Evolutionary conservation across 2,329 filamentous ascomycete genomes (phyloP).

Genomic region (Monilinia fructicola): DNA sequence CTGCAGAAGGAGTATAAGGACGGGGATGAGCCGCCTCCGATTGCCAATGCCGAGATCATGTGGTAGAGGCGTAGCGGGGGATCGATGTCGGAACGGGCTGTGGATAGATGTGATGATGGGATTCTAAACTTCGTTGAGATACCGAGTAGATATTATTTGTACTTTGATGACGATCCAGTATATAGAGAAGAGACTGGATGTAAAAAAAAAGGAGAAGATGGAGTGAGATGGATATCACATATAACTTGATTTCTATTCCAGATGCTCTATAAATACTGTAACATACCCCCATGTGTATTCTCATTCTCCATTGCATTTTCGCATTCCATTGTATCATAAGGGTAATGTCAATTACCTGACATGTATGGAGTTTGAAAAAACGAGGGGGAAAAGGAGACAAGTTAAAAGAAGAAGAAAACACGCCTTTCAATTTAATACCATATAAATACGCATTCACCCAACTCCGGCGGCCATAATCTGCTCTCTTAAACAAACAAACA

Average conservation of each 20-base stretch:
- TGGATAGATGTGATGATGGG: background rate
- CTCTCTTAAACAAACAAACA: slow-evolving; percentile 36
- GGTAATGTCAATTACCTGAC: background rate
- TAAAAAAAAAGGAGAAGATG: background rate
- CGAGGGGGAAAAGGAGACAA: background rate
- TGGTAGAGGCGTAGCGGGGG: slow-evolving; percentile 43
- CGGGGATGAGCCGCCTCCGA: slow-evolving; percentile 43
- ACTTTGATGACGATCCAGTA: background rate
- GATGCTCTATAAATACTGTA: slow-evolving; percentile 30
- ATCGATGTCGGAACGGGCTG: background rate
- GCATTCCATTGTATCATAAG: background rate
- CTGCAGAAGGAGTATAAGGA: slow-evolving; percentile 31
- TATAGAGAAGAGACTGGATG: background rate
- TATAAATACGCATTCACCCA: slow-evolving; percentile 31
- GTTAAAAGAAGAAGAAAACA: slow-evolving; percentile 8
- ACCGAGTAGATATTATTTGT: background rate
- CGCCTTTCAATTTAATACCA: slow-evolving; percentile 26
- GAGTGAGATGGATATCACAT: background rate
- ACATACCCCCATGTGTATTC: background rate
- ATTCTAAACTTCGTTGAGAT: background rate
- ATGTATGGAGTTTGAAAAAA: background rate
- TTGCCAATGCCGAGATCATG: slow-evolving; percentile 49
- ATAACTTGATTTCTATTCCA: background rate
- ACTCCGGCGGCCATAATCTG: slow-evolving; percentile 40
- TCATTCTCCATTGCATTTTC: background rate